These are phyloP conservation scores for Papiliotrema nemorosa DNA, from an alignment of 1,284 basidiomycete species.

Conservation along the genomic window DNA sequence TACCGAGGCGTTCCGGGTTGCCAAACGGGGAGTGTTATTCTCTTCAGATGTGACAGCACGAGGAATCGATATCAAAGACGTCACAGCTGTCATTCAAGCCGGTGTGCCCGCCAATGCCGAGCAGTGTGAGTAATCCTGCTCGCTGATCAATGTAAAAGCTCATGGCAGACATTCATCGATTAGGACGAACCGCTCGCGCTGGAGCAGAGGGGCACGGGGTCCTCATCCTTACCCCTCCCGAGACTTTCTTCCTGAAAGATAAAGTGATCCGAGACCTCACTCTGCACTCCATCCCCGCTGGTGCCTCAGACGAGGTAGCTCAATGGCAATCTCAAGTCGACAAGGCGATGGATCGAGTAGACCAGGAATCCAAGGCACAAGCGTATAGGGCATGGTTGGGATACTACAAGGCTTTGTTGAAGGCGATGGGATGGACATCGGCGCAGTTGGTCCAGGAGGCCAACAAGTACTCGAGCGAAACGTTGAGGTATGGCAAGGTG, in stretches of 20 bases:
- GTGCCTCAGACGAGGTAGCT: conserved; percentile 12
- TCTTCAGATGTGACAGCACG: conserved; percentile 55
- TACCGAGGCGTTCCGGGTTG: conserved; percentile 56
- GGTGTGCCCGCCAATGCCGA: conserved; percentile 50
- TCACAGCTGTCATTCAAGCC: conserved; percentile 57
- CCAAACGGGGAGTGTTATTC: conserved; percentile 52
- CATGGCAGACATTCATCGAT: conserved; percentile 48
- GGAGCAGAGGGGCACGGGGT: conserved; percentile 57
- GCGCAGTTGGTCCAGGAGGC: conserved; percentile 52
- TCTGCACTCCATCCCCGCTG: conserved; percentile 37
- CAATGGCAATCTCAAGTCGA: conserved; percentile 25
- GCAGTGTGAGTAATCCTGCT: conserved; percentile 41
- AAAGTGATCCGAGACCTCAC: conserved; percentile 52
- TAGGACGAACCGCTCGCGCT: conserved; percentile 56
- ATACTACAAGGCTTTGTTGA: conserved; percentile 57
- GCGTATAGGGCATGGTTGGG: conserved; percentile 60
- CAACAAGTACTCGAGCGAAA: conserved; percentile 53
- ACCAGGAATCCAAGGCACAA: conserved; percentile 52
- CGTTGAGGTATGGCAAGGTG: conserved; percentile 51
- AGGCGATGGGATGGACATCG: conserved; percentile 51
- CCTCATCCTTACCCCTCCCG: conserved; percentile 58
- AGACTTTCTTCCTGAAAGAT: conserved; percentile 56
- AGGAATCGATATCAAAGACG: conserved; percentile 53
- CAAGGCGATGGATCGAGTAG: conserved; percentile 33
- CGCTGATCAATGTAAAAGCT: not conserved